Evolutionary conservation across 345 rosid genomes (phyloP).

Genomic region (Dipteronia dyeriana): DNA sequence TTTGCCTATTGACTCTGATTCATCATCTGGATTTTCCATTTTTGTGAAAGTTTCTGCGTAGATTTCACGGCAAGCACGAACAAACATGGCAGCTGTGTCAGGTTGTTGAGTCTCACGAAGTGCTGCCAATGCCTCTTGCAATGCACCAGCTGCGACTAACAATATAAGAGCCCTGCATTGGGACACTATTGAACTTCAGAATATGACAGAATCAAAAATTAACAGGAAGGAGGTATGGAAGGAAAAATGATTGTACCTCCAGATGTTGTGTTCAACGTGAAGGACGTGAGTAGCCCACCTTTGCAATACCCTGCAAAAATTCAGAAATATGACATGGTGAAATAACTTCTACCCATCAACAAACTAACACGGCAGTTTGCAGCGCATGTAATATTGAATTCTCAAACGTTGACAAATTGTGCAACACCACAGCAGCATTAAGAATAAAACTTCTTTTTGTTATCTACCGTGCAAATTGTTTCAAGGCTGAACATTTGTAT

Average conservation of each 20-base stretch:
- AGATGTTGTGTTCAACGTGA: slow-evolving; percentile 75
- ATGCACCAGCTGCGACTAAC: slow-evolving; percentile 86
- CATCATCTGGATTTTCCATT: slow-evolving; percentile 47
- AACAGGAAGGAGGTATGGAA: not conserved
- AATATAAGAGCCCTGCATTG: slow-evolving; percentile 78
- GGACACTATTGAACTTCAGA: slow-evolving; percentile 18
- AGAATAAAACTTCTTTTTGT: not conserved
- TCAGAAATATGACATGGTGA: not conserved
- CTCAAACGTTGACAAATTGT: not conserved
- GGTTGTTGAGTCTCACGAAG: slow-evolving; percentile 87
- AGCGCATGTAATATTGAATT: not conserved
- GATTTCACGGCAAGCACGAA: slow-evolving; percentile 81
- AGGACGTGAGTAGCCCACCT: slow-evolving; percentile 95
- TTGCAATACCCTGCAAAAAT: slow-evolving; percentile 64
- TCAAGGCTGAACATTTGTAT: not conserved
- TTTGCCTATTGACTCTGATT: slow-evolving; percentile 35
- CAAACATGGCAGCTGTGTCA: slow-evolving; percentile 93
- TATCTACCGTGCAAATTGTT: too few relatives aligned
- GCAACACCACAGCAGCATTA: not conserved
- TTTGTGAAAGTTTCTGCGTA: slow-evolving; percentile 50
- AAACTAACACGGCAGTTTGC: not conserved
- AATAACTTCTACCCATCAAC: not conserved
- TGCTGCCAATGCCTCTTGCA: slow-evolving; percentile 86
- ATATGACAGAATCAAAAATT: not conserved
- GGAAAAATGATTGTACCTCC: slow-evolving; percentile 59